Base-by-base conservation (phyloP, 2,329 filamentous ascomycete genomes). In the Aspergillus sp. region DNA sequence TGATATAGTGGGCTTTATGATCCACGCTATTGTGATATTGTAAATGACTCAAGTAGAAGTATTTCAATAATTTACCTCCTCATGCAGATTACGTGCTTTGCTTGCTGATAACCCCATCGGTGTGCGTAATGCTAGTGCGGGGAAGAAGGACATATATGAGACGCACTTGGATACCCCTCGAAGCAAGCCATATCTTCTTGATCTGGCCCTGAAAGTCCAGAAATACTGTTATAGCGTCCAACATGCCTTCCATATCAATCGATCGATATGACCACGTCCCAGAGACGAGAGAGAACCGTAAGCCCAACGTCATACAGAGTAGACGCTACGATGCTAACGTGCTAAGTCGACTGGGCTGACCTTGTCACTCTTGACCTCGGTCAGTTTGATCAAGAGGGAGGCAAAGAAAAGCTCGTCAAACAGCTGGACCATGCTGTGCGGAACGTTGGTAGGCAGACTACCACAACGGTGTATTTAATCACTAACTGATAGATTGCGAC, bases 311-410 rank as follows among this genome's bases (percentile, higher is more conserved):
- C 4, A 5, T 3, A 9, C 22, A 17, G 14, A 42, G 7, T 4
- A 1, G 0, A 10, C 1, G n/a, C 33, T 14, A 67, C 62, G 3
- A 41, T 42, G n/a, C 52, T 61, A 35, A 64, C 26, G 2, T 8
- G 13, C 8, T 0, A 2, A 70, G 66, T 70, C 43, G 65, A 68
- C 24, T 85, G 81, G 79, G 78, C 81, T 1, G 80, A 84, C 51
- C 73, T 85, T 1, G 74, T 80, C 4, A 84, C 80, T 1, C 73
- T 85, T 10, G 82, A 84, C 53, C 72, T 85, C 0, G 75, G 76
- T 32, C 74, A 76, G 33, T 84, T 81, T 59, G 76, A 80, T 24
- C 67, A 76, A 32, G 79, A 80, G 0, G 79, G 77, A 1, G 81
- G 81, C 3, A 83, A 82, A 59, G 71, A 82, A 55, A 69, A 70